Evolutionary conservation across 257 asterid genomes (phyloP).

Genomic region (Mitragyna speciosa): DNA sequence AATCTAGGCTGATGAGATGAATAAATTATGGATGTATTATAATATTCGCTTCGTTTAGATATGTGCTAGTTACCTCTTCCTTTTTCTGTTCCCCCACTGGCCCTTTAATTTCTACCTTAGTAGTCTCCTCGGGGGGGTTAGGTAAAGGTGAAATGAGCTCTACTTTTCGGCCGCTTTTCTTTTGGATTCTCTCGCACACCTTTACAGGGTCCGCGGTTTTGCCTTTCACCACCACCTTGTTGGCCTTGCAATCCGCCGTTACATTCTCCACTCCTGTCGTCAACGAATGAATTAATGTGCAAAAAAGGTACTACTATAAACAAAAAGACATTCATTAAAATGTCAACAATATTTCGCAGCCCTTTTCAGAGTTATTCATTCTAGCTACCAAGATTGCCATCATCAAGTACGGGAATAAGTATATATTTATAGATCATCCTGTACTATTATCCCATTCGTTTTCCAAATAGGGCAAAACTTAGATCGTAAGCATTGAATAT

Average conservation of each 20-base stretch:
- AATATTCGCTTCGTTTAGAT: too few species aligned
- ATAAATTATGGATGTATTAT: too few species aligned
- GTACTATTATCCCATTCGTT: not conserved
- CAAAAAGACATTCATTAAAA: not conserved
- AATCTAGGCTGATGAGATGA: too few species aligned
- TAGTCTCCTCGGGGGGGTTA: conserved; percentile 36
- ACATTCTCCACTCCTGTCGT: conserved; percentile 69
- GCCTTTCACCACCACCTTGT: conserved; percentile 87
- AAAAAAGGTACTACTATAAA: not conserved
- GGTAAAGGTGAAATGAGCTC: conserved; percentile 69
- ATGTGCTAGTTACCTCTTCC: conserved; percentile 38
- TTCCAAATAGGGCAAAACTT: too few species aligned
- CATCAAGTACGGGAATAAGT: not conserved
- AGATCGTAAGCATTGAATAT: too few species aligned
- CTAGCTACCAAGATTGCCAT: not conserved
- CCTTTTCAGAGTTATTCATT: not conserved
- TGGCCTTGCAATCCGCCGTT: conserved; percentile 57
- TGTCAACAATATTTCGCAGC: not conserved
- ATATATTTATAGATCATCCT: not conserved
- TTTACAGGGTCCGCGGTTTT: conserved; percentile 62
- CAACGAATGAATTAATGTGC: not conserved
- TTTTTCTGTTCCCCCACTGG: conserved; percentile 43
- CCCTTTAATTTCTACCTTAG: conserved; percentile 18
- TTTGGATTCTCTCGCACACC: conserved; percentile 64
- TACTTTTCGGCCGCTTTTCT: conserved; percentile 65